phyloP scores from a whole-genome alignment of 2,329 filamentous ascomycete species.

The Cyphellophora europaea region DNA sequence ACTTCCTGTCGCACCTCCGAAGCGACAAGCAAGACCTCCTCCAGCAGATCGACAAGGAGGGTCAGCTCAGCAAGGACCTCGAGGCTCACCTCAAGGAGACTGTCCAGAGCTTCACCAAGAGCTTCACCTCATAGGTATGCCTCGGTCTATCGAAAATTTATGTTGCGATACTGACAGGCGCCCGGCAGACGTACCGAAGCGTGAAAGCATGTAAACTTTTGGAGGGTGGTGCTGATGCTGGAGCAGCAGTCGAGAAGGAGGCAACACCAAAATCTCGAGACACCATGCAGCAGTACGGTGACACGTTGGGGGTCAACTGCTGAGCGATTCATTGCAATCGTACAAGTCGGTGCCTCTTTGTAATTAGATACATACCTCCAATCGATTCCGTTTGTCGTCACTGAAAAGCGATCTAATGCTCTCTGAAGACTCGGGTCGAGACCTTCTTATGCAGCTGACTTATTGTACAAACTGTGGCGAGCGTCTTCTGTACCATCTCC shows the following conservation, averaged over 20 bases:
- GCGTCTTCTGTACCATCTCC: too few relatives aligned
- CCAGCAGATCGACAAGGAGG: conserved; percentile 87
- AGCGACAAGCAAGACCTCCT: conserved; percentile 80
- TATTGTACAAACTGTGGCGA: too few relatives aligned
- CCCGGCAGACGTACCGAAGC: conserved; percentile 4
- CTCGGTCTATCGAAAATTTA: not conserved
- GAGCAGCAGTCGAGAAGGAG: conserved; percentile 4
- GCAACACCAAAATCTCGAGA: conserved; percentile 8
- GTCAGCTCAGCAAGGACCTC: conserved; percentile 87
- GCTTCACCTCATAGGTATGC: conserved; percentile 53
- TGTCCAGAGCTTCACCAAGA: conserved; percentile 79
- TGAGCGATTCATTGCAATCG: conserved; percentile 2
- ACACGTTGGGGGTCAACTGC: conserved; percentile 5
- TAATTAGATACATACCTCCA: conserved; percentile 16
- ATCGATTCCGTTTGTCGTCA: conserved; percentile 15
- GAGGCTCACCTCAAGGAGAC: conserved; percentile 58
- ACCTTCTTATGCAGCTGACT: too few relatives aligned
- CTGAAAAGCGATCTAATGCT: too few relatives aligned
- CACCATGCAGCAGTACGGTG: conserved; percentile 5
- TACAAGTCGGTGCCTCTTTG: conserved; percentile 11
- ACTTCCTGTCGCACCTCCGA: conserved; percentile 88
- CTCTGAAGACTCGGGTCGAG: too few relatives aligned
- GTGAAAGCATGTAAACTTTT: conserved; percentile 7
- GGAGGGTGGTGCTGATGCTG: not conserved
- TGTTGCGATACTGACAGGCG: not conserved